A percentile compares a stretch with the other conserved stretches of the same genome.
These are phyloP conservation scores for Choanephora cucurbitarum DNA, from an alignment of 371 early-diverging fungal species.

Conservation along the genomic window DNA sequence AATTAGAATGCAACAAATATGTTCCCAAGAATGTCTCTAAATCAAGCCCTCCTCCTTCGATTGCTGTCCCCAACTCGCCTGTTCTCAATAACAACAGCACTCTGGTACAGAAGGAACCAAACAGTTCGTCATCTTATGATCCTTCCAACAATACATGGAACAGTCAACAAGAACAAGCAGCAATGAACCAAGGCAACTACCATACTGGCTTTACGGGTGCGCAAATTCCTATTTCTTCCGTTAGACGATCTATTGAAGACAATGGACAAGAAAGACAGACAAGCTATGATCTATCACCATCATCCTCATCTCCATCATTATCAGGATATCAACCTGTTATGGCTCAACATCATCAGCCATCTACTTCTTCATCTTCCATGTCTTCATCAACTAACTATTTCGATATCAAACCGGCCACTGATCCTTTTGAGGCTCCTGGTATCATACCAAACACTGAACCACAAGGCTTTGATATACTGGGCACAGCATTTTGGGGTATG, in stretches of 20 bases:
- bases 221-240: slow-evolving; percentile 24
- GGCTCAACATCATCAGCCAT: neutral
- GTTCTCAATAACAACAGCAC: neutral
- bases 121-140: neutral
- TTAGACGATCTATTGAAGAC: slow-evolving; percentile 4
- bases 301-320: neutral
- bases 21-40: slow-evolving; percentile 13
- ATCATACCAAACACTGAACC: slow-evolving; percentile 22
- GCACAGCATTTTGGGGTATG: slow-evolving; percentile 33
- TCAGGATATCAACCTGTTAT: neutral
- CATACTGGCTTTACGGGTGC: neutral
- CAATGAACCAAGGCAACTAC: neutral
- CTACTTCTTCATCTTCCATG: neutral
- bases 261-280: neutral
- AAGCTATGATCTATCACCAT: neutral
- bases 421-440: slow-evolving; percentile 45
- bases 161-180: no score
- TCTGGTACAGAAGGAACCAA: neutral
- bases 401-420: slow-evolving; percentile 24
- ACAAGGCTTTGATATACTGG: slow-evolving; percentile 24
- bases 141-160: neutral
- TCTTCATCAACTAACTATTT: slow-evolving; percentile 8
- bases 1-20: slow-evolving; percentile 21
- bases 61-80: slow-evolving; percentile 30
- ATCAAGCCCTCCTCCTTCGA: slow-evolving; percentile 24